phyloP scores from a whole-genome alignment of 177 flowering plant species.

The Vitis hybrid region DNA sequence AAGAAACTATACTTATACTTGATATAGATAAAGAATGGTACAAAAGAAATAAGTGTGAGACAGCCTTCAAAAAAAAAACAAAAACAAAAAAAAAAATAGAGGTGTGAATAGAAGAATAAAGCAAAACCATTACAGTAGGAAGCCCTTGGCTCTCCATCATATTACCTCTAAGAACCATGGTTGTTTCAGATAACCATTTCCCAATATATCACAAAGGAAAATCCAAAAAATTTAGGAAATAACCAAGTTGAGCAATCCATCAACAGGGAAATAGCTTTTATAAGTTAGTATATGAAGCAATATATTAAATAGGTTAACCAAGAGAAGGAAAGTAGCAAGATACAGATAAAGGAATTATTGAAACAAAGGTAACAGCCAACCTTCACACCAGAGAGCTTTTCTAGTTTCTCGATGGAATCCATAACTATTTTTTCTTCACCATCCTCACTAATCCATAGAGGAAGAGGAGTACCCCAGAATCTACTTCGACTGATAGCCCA shows the following conservation, averaged over 20 bases:
- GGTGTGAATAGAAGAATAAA: no score
- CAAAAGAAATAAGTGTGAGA: no score
- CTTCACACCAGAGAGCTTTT: slow-evolving; percentile 82
- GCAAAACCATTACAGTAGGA: no score
- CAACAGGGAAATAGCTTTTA: background rate
- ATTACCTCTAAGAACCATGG: no score
- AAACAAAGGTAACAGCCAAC: slow-evolving; percentile 30
- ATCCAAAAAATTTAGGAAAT: background rate
- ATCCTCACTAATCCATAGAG: slow-evolving; percentile 94
- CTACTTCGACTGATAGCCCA: slow-evolving; percentile 98
- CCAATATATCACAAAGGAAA: no score
- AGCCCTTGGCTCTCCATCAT: no score
- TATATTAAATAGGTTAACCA: background rate
- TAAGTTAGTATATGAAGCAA: background rate
- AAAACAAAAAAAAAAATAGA: no score
- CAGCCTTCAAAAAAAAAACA: no score
- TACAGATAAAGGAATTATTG: background rate
- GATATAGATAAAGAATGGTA: no score
- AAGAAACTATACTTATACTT: no score
- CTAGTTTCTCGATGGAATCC: slow-evolving; percentile 79
- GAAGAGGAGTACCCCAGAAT: slow-evolving; percentile 99
- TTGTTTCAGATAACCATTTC: no score
- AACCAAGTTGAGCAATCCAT: background rate
- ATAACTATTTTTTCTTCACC: slow-evolving; percentile 78
- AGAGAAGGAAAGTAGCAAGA: background rate